Conservation (phyloP, 176 grass and related monocot species). For the Carex kokanica region DNA sequence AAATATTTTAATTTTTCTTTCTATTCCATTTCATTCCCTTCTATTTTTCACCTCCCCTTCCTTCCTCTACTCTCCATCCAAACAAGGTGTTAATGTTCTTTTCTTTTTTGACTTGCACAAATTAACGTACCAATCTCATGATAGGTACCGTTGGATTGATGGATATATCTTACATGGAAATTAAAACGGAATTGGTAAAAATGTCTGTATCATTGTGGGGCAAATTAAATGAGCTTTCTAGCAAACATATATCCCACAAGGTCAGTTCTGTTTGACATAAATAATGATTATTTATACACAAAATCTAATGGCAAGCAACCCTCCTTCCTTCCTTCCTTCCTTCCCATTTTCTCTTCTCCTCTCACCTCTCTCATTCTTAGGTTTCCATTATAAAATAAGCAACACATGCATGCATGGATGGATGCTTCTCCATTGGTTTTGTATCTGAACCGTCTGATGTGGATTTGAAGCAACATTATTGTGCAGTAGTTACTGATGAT, state of each 20-base stretch:
- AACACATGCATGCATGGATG: not conserved
- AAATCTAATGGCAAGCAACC: not conserved
- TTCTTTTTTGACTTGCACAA: not conserved
- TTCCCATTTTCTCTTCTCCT: not conserved
- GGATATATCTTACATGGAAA: not conserved
- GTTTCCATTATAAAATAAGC: not conserved
- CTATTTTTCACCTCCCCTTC: no score
- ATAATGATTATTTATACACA: not conserved
- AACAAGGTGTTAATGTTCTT: no score
- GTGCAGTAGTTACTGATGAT: not conserved
- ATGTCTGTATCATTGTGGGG: conserved; percentile 4
- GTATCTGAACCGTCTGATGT: not conserved
- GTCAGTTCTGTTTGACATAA: not conserved
- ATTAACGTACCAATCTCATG: not conserved
- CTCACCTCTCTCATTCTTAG: not conserved
- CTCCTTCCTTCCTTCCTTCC: not conserved
- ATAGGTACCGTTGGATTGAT: not conserved
- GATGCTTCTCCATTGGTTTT: not conserved
- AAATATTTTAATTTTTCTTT: no score
- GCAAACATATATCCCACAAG: not conserved
- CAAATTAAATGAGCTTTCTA: not conserved
- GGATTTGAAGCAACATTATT: not conserved
- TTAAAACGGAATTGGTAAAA: not conserved
- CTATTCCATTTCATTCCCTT: no score
- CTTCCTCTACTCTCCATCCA: no score